Percentiles rank a stretch among this genome's conserved stretches.
phyloP scores from a whole-genome alignment of 805 yeast genomes.

The Metschnikowia aberdeeniae region DNA sequence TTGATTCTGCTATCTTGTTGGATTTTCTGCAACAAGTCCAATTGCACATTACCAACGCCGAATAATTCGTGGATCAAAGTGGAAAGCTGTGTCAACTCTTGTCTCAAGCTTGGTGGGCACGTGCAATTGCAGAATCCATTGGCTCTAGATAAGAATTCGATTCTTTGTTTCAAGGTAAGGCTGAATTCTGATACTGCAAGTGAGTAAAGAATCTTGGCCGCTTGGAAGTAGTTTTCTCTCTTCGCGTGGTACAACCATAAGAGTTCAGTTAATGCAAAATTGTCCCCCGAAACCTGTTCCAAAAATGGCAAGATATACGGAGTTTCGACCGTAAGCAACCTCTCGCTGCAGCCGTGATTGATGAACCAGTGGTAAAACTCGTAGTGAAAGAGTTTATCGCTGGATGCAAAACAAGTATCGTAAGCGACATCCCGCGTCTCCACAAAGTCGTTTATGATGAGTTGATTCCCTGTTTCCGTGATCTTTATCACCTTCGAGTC shows the following conservation, averaged over 20 bases:
- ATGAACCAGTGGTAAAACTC: conserved; percentile 92
- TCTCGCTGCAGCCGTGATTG: conserved; percentile 68
- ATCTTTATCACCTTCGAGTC: conserved; percentile 58
- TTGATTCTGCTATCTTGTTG: conserved; percentile 48
- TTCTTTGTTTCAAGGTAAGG: conserved; percentile 65
- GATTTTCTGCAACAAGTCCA: conserved; percentile 54
- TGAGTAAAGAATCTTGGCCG: conserved; percentile 73
- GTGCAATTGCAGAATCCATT: conserved; percentile 87
- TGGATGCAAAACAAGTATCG: conserved; percentile 63
- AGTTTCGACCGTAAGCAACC: conserved; percentile 74
- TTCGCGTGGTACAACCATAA: conserved; percentile 88
- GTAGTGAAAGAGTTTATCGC: conserved; percentile 86
- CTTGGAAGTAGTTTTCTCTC: conserved; percentile 69
- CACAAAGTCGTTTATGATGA: conserved; percentile 46
- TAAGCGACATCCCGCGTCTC: conserved; percentile 71
- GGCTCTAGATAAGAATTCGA: conserved; percentile 87
- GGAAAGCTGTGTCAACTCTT: conserved; percentile 68
- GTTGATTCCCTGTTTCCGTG: conserved; percentile 32
- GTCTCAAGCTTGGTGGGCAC: conserved; percentile 72
- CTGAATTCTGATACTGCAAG: conserved; percentile 72
- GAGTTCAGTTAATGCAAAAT: conserved; percentile 72
- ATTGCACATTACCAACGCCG: conserved; percentile 83
- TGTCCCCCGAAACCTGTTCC: conserved; percentile 58
- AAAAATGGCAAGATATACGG: conserved; percentile 76
- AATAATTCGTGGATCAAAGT: conserved; percentile 71